Percentiles rank a stretch among this genome's conserved stretches.
Conservation (phyloP, 306 rosid species). For the Purshia tridentata region DNA sequence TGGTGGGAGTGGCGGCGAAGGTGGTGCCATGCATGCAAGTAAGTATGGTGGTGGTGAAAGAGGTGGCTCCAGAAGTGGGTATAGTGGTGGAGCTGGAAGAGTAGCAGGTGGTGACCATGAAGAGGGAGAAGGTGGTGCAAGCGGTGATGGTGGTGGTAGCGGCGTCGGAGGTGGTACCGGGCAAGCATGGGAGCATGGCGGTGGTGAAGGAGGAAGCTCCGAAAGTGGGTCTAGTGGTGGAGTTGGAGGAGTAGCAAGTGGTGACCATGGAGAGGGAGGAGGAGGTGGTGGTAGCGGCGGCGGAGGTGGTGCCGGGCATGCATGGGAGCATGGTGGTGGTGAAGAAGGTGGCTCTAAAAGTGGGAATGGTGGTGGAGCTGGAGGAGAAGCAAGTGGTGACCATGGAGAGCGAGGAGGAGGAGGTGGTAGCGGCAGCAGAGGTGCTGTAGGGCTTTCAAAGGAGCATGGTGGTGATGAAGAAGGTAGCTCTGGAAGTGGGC, state of each 20-base stretch:
- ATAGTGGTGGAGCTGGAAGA: conserved; percentile 23
- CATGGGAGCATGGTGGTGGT: conserved; percentile 32
- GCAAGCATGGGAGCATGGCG: no score
- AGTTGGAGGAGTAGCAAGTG: background rate
- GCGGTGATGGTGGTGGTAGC: conserved; percentile 27
- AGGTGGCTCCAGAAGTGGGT: conserved; percentile 17
- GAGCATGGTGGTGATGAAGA: no score
- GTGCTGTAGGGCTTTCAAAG: no score
- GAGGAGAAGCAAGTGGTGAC: conserved; percentile 14
- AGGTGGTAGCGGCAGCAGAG: background rate
- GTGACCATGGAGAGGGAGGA: background rate
- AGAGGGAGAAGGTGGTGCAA: conserved; percentile 17
- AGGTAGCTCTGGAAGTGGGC: conserved; percentile 10
- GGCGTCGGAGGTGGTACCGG: conserved; percentile 44
- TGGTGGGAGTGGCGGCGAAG: conserved; percentile 17
- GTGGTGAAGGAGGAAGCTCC: conserved; percentile 25
- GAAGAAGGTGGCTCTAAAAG: conserved; percentile 21
- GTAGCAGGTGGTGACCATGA: conserved; percentile 5
- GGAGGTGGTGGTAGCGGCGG: conserved; percentile 31
- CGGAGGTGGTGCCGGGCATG: conserved; percentile 17
- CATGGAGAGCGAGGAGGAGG: conserved; percentile 12
- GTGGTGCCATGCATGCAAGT: no score
- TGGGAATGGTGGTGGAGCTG: conserved; percentile 29
- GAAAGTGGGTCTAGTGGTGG: no score
- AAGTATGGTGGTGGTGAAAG: conserved; percentile 26